phyloP scores from a whole-genome alignment of 192 early-diverging fungal genomes.

The Gigaspora rosea region DNA sequence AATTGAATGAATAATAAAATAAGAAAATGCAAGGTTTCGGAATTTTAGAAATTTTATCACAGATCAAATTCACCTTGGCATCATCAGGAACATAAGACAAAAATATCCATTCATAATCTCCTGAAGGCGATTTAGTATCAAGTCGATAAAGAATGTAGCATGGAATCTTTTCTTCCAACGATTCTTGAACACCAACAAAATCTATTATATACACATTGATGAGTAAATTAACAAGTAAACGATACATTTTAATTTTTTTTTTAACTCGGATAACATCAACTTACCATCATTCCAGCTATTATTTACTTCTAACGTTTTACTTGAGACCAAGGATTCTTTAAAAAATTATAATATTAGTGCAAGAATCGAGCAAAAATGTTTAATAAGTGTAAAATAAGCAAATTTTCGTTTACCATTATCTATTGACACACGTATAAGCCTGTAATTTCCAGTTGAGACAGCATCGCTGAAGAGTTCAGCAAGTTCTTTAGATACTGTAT shows the following conservation, averaged over 20 bases:
- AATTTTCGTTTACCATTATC: constrained; percentile 43
- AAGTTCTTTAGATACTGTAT: constrained; percentile 53
- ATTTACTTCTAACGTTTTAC: constrained; percentile 32
- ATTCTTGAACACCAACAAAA: constrained; percentile 48
- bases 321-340: constrained; percentile 42
- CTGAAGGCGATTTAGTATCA: constrained; percentile 46
- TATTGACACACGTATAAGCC: constrained; percentile 53
- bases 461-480: constrained; percentile 47
- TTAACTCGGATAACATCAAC: not conserved
- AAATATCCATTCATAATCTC: constrained; percentile 70
- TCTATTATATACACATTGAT: constrained; percentile 39
- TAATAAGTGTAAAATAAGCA: not conserved
- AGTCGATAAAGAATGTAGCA: constrained; percentile 67
- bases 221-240: not conserved
- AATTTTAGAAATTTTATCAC: not conserved
- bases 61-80: constrained; percentile 48
- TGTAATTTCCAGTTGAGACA: constrained; percentile 35
- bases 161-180: constrained; percentile 59
- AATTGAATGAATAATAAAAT: not conserved
- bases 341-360: not conserved
- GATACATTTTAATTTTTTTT: constrained; percentile 2
- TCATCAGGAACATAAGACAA: constrained; percentile 80
- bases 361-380: not conserved
- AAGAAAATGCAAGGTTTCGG: not conserved
- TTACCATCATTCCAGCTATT: constrained; percentile 48